Conservation (phyloP, 2,329 filamentous ascomycete genomes). For the Botrytis sinoallii region DNA sequence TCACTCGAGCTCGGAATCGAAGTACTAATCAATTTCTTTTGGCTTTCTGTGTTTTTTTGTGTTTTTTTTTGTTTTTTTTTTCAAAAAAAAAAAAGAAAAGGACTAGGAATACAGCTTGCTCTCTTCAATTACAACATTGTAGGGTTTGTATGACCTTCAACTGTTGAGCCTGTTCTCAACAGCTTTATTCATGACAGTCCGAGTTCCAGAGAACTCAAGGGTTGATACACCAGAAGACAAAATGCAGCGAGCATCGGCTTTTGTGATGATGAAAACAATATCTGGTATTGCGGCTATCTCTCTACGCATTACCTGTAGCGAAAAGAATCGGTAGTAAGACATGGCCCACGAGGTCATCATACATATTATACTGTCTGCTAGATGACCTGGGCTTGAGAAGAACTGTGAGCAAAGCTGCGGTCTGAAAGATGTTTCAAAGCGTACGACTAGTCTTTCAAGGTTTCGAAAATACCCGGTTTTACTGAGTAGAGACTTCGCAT, state of each 20-base stretch:
- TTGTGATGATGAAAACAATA: too few relatives aligned
- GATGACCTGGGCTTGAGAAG: neutral
- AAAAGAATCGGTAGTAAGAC: too few relatives aligned
- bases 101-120: too few relatives aligned
- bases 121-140: too few relatives aligned
- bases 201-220: neutral
- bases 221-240: neutral
- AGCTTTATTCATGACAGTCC: neutral
- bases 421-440: accelerated
- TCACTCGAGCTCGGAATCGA: neutral
- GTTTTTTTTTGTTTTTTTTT: too few relatives aligned
- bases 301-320: accelerated
- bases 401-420: accelerated
- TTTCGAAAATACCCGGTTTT: neutral
- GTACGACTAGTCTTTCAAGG: neutral
- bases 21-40: neutral
- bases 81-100: too few relatives aligned
- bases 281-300: too few relatives aligned
- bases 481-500: too few relatives aligned
- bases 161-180: neutral
- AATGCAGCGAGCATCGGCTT: neutral
- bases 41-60: too few relatives aligned
- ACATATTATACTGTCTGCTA: neutral
- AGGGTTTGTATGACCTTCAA: too few relatives aligned
- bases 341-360: neutral